Base-by-base conservation (phyloP, 345 rosid genomes). In the Salix viminalis region DNA sequence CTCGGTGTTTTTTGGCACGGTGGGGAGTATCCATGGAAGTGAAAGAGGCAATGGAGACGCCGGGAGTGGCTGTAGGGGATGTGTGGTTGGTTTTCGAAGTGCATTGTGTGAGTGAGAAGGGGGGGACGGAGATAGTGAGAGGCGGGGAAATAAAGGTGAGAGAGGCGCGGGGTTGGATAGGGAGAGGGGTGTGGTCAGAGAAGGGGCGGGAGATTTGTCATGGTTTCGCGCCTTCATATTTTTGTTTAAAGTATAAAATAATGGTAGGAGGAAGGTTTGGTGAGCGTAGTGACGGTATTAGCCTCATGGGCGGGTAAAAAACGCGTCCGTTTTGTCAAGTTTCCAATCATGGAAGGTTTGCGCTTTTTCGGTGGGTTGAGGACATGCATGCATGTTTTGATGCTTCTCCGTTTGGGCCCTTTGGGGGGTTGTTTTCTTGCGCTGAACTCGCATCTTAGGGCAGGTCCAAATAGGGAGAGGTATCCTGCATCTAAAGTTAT, bases 151-250 rank as follows among this genome's bases (percentile, higher is more conserved):
- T 60, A 76, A 80, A 75, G 64, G 60, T 1, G 28, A 7, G 44
- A 0, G 64, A 52, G 12, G 70, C 28, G 62, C 36, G 16, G 46
- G 41, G 18, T 5, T 48, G 66, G 21, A 24, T 21, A 32, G 46
- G 24, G 84, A 39, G 70, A 75, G 85, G 76, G 86, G 82, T 79
- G 26, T 66, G 71, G 78, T 65, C 26, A 56, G 79, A 46, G 83
- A 65, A 78, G 84, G 90, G 79, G 97, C 91, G 90, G 94, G 95
- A 89, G 92, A 85, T 64, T 56, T 74, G 81, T 67, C 80, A 66
- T 21, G 75, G 26, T 87, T 90, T 93, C 84, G 98, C 97, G 98
- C 97, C 87, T 76, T 79, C 41, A 70, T 56, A 9, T n/a, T 58
- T 46, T 77, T 85, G 81, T 48, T 72, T 60, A n/a, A 73, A 65